These are phyloP conservation scores for Lachnellula occidentalis DNA, from an alignment of 2,329 filamentous ascomycete species.

Conservation along the genomic window DNA sequence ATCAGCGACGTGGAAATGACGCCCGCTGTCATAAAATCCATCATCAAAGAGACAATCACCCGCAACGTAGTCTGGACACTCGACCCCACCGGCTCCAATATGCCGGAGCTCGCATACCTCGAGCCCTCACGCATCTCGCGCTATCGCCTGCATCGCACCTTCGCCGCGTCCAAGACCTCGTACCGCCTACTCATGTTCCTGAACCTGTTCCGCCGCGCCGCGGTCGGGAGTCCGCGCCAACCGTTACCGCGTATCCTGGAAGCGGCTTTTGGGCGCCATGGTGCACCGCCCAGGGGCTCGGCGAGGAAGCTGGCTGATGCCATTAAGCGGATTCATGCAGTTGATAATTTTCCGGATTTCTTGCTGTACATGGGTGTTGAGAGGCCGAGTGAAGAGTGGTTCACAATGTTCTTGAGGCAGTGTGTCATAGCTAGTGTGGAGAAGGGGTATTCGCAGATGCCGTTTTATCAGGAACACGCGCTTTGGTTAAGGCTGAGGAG, in stretches of 20 bases:
- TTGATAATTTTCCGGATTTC: constrained; percentile 40
- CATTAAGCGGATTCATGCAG: constrained; percentile 39
- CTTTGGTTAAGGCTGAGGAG: constrained; percentile 20
- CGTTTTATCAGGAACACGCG: constrained; percentile 17
- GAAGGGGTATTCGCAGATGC: constrained; percentile 31
- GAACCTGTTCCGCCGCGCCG: constrained; percentile 43
- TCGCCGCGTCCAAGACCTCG: constrained; percentile 40
- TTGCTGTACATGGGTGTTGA: constrained; percentile 39
- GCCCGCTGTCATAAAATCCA: constrained; percentile 34
- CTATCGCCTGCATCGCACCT: constrained; percentile 44
- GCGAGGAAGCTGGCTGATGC: constrained; percentile 37
- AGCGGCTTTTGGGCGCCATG: constrained; percentile 41
- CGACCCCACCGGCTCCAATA: constrained; percentile 27
- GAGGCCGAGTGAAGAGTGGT: constrained; percentile 19
- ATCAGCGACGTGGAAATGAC: constrained; percentile 40
- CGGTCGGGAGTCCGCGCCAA: constrained; percentile 33
- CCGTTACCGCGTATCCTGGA: constrained; percentile 37
- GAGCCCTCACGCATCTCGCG: constrained; percentile 37
- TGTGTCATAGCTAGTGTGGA: constrained; percentile 32
- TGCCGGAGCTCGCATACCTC: constrained; percentile 42
- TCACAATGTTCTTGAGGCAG: constrained; percentile 33
- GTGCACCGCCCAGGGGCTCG: constrained; percentile 38
- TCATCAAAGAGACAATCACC: constrained; percentile 45
- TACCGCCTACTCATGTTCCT: constrained; percentile 50
- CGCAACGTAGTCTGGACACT: constrained; percentile 49